Evolutionary conservation across 2,329 filamentous ascomycete species (phyloP), one percentile per base, ranked within the genome.

Genomic region (Ophiostoma triangulosporum): DNA sequence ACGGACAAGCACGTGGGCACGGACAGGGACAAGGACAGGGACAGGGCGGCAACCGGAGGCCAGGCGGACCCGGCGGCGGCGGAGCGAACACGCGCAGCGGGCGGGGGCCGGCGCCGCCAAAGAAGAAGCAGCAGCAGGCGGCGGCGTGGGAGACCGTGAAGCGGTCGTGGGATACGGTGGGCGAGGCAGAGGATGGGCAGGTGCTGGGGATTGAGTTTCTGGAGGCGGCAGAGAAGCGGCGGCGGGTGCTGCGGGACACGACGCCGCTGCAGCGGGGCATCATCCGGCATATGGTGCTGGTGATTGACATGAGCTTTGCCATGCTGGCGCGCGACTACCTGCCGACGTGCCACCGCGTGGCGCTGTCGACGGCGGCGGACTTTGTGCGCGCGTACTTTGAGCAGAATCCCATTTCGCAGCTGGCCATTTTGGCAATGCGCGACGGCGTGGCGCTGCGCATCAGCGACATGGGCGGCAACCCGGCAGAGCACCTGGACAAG

Each of bases 361-460:
- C 83, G 51, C 76, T 96, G 63, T 83, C 83, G 58, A 94, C 89
- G 68, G 85, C 89, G 15, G 80, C 84, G 58, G 84, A 89, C 54
- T 98, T 97, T 67, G 85, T 97, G 49, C 78, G 83, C 56, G 91
- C 96, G 66, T 98, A 88, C 70, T 98, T 97, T 65, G 93, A 97
- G 69, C 93, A 98, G 69, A 98, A 98, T 63, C 93, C 93, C 11
- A 97, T 98, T 60, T 95, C 89, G 9, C 93, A 98, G 69, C 78
- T 98, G 54, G 90, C 86, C 24, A 84, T 98, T 29, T 74, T 98
- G 36, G 91, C 87, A 50, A 95, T 97, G 86, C 81, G 87, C 57
- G 93, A 97, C 65, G 93, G 93, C 15, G 74, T 97, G 15, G 90
- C 90, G 2, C 74, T 94, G 24, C 76, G 87, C 36, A 79, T 98